A percentile compares a stretch with the other conserved stretches of the same genome.
Evolutionary conservation across 805 yeast species (phyloP).

Genomic region (Kuraishia ogatae): DNA sequence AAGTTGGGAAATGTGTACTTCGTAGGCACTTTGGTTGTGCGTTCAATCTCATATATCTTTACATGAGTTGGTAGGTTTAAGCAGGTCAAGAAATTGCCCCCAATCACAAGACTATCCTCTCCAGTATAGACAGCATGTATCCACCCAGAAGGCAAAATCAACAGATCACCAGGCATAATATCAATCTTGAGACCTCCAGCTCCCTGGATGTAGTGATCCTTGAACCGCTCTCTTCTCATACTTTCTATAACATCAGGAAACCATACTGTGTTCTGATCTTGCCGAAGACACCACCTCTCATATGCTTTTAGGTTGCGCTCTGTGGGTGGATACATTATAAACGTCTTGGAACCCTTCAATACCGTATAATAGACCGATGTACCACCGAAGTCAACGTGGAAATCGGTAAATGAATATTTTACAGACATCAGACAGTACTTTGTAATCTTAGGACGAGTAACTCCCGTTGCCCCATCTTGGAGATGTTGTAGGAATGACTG

Average conservation of each 20-base stretch:
- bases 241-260: conserved; percentile 40
- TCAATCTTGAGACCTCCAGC: conserved; percentile 22
- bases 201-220: conserved; percentile 37
- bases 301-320: conserved; percentile 49
- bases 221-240: conserved; percentile 20
- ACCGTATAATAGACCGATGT: conserved; percentile 87
- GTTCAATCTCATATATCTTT: conserved; percentile 53
- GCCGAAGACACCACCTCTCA: conserved; percentile 62
- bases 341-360: conserved; percentile 64
- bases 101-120: conserved; percentile 69
- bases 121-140: conserved; percentile 88
- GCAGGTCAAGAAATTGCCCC: conserved; percentile 78
- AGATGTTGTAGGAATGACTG: not conserved
- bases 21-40: conserved; percentile 60
- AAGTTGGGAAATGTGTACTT: conserved; percentile 76
- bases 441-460: conserved; percentile 48
- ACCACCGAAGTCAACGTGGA: conserved; percentile 89
- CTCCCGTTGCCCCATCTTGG: conserved; percentile 10
- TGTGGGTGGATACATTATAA: conserved; percentile 77
- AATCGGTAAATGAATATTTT: conserved; percentile 72
- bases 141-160: conserved; percentile 89
- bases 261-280: conserved; percentile 55
- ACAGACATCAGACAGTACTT: conserved; percentile 85
- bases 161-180: conserved; percentile 53
- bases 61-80: conserved; percentile 57